Percentiles rank a stretch among this genome's conserved stretches.
phyloP scores from a whole-genome alignment of 441 rosid species.

The Croton setiger region DNA sequence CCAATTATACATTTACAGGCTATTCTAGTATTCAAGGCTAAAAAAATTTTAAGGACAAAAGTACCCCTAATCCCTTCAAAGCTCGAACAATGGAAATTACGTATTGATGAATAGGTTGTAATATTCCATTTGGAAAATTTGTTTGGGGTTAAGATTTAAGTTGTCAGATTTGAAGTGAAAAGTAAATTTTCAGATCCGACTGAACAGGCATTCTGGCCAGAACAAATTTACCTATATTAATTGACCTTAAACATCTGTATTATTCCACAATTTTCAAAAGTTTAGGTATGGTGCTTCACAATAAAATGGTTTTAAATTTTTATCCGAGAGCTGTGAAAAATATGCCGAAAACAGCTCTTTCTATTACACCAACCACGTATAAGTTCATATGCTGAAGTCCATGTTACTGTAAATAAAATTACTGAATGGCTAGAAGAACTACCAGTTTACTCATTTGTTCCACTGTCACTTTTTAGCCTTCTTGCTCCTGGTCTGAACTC shows the following conservation, averaged over 20 bases:
- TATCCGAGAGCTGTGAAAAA: background rate
- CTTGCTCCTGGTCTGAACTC: conserved; percentile 13
- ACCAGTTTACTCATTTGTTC: background rate
- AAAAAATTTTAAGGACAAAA: too few species aligned
- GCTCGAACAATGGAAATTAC: too few species aligned
- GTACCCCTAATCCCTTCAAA: too few species aligned
- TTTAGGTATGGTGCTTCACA: background rate
- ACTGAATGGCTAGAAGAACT: background rate
- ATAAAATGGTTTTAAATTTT: background rate
- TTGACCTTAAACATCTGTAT: too few species aligned
- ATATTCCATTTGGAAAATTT: too few species aligned
- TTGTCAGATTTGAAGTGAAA: too few species aligned
- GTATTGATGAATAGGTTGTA: too few species aligned
- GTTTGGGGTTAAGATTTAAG: too few species aligned
- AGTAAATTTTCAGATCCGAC: background rate
- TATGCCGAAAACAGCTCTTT: background rate
- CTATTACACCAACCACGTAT: background rate
- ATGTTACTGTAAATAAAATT: background rate
- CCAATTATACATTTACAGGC: too few species aligned
- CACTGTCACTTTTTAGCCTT: background rate
- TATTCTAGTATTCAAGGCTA: too few species aligned
- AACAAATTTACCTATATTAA: background rate
- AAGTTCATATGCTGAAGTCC: background rate
- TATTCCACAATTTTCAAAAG: background rate
- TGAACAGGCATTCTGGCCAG: background rate